Conservation (phyloP, 2,329 filamentous ascomycete genomes). For the Myriosclerotinia scirpicola region DNA sequence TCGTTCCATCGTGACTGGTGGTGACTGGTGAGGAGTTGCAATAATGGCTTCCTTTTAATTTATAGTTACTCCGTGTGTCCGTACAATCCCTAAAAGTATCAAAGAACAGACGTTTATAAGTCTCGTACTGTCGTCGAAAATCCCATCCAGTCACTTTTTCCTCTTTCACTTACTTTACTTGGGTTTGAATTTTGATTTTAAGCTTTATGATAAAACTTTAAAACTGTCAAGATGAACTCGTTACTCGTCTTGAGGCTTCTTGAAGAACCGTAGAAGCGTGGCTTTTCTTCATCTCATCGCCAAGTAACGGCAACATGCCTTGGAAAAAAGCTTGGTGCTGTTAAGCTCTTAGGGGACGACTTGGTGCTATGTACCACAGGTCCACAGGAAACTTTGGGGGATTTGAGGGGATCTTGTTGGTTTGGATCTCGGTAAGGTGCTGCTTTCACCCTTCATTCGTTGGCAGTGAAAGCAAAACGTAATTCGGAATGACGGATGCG, state of each 20-base stretch:
- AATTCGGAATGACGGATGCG: not conserved
- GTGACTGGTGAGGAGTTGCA: not conserved
- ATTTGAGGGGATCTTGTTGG: not conserved
- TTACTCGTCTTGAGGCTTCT: not conserved
- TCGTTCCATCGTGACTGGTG: not conserved
- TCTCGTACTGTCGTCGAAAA: not conserved
- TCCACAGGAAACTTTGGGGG: not conserved
- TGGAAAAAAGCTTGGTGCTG: slow-evolving; percentile 22
- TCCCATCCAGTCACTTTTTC: not conserved
- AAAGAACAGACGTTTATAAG: not conserved
- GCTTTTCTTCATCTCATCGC: slow-evolving; percentile 19
- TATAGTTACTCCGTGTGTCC: too few relatives aligned
- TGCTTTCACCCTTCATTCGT: not conserved
- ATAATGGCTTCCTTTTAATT: not conserved
- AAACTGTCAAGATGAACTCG: not conserved
- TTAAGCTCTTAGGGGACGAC: slow-evolving; percentile 14
- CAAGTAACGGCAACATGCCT: slow-evolving; percentile 18
- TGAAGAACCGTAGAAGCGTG: not conserved
- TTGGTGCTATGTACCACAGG: not conserved
- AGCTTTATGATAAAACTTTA: too few relatives aligned
- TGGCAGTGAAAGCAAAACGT: not conserved
- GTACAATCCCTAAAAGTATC: not conserved
- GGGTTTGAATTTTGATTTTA: not conserved
- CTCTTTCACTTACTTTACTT: not conserved
- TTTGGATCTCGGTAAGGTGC: slow-evolving; percentile 8